Evolutionary conservation across 2,329 filamentous ascomycete genomes (phyloP).

Genomic region (Phyllosticta ampelicida): DNA sequence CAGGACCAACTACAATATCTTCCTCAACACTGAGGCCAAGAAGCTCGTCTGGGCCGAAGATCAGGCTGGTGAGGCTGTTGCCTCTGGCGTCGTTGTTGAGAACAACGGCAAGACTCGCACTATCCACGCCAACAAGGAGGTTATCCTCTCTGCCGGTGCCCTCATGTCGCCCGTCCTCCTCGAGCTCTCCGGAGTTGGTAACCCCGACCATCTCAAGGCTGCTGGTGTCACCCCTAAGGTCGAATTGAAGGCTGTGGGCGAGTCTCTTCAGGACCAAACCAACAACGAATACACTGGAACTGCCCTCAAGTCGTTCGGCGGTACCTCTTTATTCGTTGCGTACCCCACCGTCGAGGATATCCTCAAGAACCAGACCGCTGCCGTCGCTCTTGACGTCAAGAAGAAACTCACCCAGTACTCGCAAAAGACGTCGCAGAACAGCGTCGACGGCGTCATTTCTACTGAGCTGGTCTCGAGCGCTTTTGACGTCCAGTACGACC

Average conservation of each 20-base stretch:
- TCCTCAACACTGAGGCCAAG: conserved; percentile 33
- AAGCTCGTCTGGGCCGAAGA: conserved; percentile 27
- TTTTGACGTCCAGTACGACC: conserved; percentile 12
- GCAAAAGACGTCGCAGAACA: not conserved
- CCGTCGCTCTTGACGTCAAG: conserved; percentile 15
- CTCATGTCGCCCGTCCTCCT: conserved; percentile 25
- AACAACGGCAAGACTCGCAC: conserved; percentile 14
- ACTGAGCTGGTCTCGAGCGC: conserved; percentile 11
- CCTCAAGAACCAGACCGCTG: conserved; percentile 20
- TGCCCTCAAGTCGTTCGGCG: conserved; percentile 24
- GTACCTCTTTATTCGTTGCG: conserved; percentile 27
- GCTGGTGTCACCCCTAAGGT: conserved; percentile 21
- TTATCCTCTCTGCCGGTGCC: conserved; percentile 27
- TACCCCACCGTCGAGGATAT: conserved; percentile 27
- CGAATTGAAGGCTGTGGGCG: conserved; percentile 22
- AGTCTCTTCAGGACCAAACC: conserved; percentile 27
- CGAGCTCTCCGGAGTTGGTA: conserved; percentile 28
- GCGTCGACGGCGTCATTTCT: not conserved
- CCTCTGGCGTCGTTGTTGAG: conserved; percentile 17
- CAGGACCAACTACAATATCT: conserved; percentile 33
- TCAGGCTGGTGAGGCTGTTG: conserved; percentile 10
- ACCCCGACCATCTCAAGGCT: conserved; percentile 17
- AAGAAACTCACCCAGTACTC: conserved; percentile 1
- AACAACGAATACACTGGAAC: conserved; percentile 19
- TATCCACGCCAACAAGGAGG: conserved; percentile 18